Percentiles rank a stretch among this genome's conserved stretches.
Evolutionary conservation across 495 filamentous ascomycete genomes (phyloP).

Genomic region (Bathelium albidoporum): DNA sequence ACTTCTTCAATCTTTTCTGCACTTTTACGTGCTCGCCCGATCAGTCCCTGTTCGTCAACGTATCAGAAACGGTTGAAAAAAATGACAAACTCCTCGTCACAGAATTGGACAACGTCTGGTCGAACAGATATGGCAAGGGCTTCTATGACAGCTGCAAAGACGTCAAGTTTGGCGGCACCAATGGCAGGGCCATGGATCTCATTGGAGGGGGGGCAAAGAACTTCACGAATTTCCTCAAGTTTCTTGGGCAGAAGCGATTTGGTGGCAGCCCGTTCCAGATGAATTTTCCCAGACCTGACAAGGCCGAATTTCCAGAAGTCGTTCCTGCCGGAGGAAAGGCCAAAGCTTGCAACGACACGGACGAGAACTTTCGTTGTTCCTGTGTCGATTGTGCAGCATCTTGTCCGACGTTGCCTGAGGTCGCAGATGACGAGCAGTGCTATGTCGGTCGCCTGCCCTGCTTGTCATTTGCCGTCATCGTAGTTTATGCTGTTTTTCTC

Average conservation of each 20-base stretch:
- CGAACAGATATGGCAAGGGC: slow-evolving; percentile 71
- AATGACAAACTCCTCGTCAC: slow-evolving; percentile 65
- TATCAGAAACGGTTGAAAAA: slow-evolving; percentile 61
- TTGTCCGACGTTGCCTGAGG: slow-evolving; percentile 68
- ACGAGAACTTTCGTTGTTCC: slow-evolving; percentile 76
- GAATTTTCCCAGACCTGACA: slow-evolving; percentile 62
- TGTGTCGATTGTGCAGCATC: slow-evolving; percentile 84
- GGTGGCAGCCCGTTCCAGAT: slow-evolving; percentile 93
- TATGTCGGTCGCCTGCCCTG: slow-evolving; percentile 80
- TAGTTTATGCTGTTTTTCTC: slow-evolving; percentile 71
- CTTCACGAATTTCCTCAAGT: slow-evolving; percentile 72
- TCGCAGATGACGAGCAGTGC: slow-evolving; percentile 57
- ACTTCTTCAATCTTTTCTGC: slow-evolving; percentile 97
- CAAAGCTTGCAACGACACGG: slow-evolving; percentile 79
- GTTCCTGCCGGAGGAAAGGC: slow-evolving; percentile 30
- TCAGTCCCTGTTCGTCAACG: slow-evolving; percentile 90
- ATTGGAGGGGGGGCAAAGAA: slow-evolving; percentile 94
- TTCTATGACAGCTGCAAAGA: slow-evolving; percentile 98
- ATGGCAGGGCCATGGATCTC: slow-evolving; percentile 82
- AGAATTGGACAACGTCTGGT: slow-evolving; percentile 84
- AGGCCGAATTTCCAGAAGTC: slow-evolving; percentile 33
- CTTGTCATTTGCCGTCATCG: slow-evolving; percentile 80
- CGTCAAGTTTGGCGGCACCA: slow-evolving; percentile 91
- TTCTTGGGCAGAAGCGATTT: slow-evolving; percentile 84
- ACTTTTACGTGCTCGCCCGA: slow-evolving; percentile 95